phyloP scores from a whole-genome alignment of 495 filamentous ascomycete species.

The Podospora australis region DNA sequence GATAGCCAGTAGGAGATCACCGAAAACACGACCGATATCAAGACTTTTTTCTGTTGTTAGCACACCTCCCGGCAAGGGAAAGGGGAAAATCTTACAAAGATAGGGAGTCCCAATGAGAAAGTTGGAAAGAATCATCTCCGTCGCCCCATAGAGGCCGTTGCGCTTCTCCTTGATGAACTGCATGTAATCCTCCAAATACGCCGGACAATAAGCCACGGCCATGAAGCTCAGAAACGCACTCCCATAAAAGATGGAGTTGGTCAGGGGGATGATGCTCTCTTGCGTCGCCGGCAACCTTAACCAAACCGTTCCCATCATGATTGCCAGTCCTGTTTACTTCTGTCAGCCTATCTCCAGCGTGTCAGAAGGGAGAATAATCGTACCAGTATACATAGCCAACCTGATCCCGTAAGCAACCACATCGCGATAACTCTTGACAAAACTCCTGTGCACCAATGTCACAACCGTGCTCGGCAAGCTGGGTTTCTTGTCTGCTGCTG shows the following conservation, averaged over 20 bases:
- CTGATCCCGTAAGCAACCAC: slow-evolving; percentile 76
- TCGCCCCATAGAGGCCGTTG: slow-evolving; percentile 71
- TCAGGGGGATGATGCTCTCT: slow-evolving; percentile 65
- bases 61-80: too few relatives aligned
- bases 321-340: slow-evolving; percentile 48
- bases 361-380: slow-evolving; percentile 5
- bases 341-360: slow-evolving; percentile 3
- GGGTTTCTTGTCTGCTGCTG: slow-evolving; percentile 18
- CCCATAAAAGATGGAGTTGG: slow-evolving; percentile 66
- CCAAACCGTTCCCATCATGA: slow-evolving; percentile 88
- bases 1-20: slow-evolving; percentile 71
- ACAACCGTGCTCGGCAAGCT: slow-evolving; percentile 17
- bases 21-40: slow-evolving; percentile 69
- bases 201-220: slow-evolving; percentile 77
- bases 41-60: too few relatives aligned
- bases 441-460: slow-evolving; percentile 60
- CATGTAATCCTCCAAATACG: slow-evolving; percentile 72
- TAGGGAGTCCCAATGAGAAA: slow-evolving; percentile 77
- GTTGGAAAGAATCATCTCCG: slow-evolving; percentile 66
- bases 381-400: slow-evolving; percentile 73
- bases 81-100: too few relatives aligned
- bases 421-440: slow-evolving; percentile 76
- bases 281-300: slow-evolving; percentile 59
- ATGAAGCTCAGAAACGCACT: slow-evolving; percentile 88
- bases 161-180: slow-evolving; percentile 72